Evolutionary conservation across 805 yeast genomes (phyloP), one percentile per base, ranked within the genome.

Genomic region (Candida tallmaniae): DNA sequence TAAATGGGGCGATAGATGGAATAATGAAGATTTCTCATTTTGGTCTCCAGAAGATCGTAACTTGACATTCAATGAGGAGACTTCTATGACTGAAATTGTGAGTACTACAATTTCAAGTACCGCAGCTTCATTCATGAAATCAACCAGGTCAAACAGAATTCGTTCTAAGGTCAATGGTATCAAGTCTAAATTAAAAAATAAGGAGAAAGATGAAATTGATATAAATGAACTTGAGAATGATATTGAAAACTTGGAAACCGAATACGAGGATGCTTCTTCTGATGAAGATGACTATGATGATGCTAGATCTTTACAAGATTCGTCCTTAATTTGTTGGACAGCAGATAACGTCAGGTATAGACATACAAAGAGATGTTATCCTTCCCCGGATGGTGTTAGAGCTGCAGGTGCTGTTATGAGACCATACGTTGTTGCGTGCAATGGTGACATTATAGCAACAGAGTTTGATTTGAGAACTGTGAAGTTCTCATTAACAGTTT

Each of bases 1-100:
- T 58, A 62, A 74, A 51, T 79, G 84, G 80, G 98, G 98, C 0
- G 98, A 90, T 57, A 55, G 71, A 17, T 90, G 97, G 95, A 90
- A 90, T 50, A 79, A 87, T 45, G 98, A 90, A 52, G 97, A 90
- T 57, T 80, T 90, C 54, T 84, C 96, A 1, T 74, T 90, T 37
- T 90, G 82, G 83, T 81, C 93, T 2, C 58, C 66, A 3, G 88
- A 81, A 41, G 87, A 82, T 44, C 43, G 66, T 26, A 58, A 59
- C 29, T 34, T 49, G 29, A 38, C 37, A 10, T 46, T 48, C 23
- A 47, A 41, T 18, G 54, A 48, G 6, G 40, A 38, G 10, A 16
- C 31, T 9, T 33, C 44, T 4, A 15, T 43, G 2, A 23, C 29
- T 8, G 47, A 40, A 15, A 24, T 38, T 11, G 25, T 43, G 3